Conservation (phyloP, 2,329 filamentous ascomycete species). For the Nectriaceae sp. region DNA sequence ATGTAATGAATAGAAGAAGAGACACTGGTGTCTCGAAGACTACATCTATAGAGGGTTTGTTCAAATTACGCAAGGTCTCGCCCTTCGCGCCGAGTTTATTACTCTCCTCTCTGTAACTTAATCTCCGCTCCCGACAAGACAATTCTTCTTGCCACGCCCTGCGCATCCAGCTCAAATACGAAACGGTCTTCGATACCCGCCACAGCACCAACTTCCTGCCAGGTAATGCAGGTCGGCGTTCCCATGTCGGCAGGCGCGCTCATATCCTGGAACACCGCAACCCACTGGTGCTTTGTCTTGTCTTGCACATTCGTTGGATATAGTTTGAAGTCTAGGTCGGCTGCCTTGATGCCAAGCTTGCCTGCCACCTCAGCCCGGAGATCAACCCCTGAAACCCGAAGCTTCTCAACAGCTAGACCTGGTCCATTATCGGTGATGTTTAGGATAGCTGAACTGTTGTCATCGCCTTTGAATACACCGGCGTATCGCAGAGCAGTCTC, state of each 20-base stretch:
- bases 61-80: no score
- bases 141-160: no score
- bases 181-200: constrained; percentile 8
- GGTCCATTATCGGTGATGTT: constrained; percentile 23
- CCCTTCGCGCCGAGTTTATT: no score
- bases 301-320: constrained; percentile 33
- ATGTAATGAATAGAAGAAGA: not conserved
- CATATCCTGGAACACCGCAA: constrained; percentile 33
- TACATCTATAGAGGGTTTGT: not conserved
- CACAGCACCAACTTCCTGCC: constrained; percentile 23
- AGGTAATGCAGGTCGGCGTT: constrained; percentile 38
- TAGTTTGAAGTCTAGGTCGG: constrained; percentile 29
- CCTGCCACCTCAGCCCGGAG: constrained; percentile 18
- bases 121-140: no score
- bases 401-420: constrained; percentile 25
- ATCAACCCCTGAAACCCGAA: constrained; percentile 17
- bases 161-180: constrained; percentile 6
- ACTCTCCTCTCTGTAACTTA: no score
- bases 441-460: not conserved
- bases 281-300: constrained; percentile 24
- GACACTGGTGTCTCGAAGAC: not conserved
- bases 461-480: not conserved
- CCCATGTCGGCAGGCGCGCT: constrained; percentile 31
- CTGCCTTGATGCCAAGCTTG: constrained; percentile 18
- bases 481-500: constrained; percentile 15